phyloP scores from a whole-genome alignment of 495 filamentous ascomycete genomes.

The Penicillium roqueforti region DNA sequence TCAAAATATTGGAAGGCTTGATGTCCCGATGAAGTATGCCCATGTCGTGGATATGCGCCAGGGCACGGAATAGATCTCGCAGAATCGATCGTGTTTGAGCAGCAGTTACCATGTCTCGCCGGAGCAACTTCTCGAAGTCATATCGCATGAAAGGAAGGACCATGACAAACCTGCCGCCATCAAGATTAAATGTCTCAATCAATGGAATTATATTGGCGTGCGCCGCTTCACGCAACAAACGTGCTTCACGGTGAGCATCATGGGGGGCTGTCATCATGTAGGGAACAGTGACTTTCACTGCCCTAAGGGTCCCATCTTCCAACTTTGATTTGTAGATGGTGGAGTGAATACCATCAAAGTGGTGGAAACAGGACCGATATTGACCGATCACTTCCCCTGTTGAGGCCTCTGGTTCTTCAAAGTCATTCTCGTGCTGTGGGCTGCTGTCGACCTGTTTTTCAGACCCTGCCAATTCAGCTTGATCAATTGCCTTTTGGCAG shows the following conservation, averaged over 20 bases:
- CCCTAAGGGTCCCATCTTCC: constrained; percentile 46
- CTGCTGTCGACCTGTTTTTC: constrained; percentile 16
- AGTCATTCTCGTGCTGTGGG: constrained; percentile 17
- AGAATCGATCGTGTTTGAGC: constrained; percentile 49
- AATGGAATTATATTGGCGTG: constrained; percentile 59
- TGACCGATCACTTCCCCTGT: constrained; percentile 59
- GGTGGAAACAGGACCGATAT: constrained; percentile 65
- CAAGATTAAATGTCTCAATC: constrained; percentile 63
- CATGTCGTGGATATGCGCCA: constrained; percentile 64
- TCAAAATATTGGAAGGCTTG: constrained; percentile 85
- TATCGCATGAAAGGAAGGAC: constrained; percentile 80
- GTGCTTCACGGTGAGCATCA: constrained; percentile 69
- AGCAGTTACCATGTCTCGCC: constrained; percentile 40
- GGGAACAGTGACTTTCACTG: constrained; percentile 85
- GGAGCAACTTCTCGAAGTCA: constrained; percentile 63
- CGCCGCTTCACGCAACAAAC: constrained; percentile 56
- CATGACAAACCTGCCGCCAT: constrained; percentile 67
- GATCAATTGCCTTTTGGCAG: constrained; percentile 42
- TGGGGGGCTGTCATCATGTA: constrained; percentile 72
- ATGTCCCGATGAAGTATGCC: constrained; percentile 90
- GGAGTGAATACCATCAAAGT: constrained; percentile 75
- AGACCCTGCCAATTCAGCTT: constrained; percentile 24
- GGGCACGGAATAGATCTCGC: constrained; percentile 64
- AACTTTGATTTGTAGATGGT: constrained; percentile 64
- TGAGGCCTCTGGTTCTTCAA: constrained; percentile 6